Conservation (phyloP, 352 stramenopile species). For the Phytophthora kernoviae region DNA sequence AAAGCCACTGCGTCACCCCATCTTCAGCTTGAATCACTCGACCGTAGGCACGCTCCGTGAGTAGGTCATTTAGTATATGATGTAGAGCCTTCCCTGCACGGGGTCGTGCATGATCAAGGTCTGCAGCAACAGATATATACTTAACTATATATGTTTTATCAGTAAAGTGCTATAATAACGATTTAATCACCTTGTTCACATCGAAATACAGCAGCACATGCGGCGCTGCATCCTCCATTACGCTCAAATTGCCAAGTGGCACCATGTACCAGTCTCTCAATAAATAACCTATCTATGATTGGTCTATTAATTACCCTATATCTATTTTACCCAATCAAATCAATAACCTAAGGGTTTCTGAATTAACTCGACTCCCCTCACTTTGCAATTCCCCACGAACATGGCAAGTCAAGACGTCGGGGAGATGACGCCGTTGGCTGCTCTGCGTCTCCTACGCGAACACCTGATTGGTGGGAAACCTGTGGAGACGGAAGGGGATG, state of each 20-base stretch:
- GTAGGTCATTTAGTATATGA: constrained; percentile 77
- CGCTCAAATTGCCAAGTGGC: constrained; percentile 2
- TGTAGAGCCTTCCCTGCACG: constrained; percentile 74
- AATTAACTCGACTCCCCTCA: not conserved
- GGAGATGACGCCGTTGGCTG: constrained; percentile 31
- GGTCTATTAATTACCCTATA: no score
- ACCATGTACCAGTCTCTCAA: not conserved
- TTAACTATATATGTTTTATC: not conserved
- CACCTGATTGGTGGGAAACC: constrained; percentile 79
- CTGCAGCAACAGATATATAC: constrained; percentile 25
- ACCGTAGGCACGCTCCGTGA: constrained; percentile 63
- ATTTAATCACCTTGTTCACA: constrained; percentile 72
- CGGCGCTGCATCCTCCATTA: constrained; percentile 8
- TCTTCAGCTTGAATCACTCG: constrained; percentile 18
- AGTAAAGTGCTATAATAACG: not conserved
- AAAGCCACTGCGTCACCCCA: constrained; percentile 43
- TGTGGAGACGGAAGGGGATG: constrained; percentile 58
- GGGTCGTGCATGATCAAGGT: constrained; percentile 87
- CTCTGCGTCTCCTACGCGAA: constrained; percentile 57
- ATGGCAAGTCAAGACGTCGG: constrained; percentile 7
- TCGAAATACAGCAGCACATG: constrained; percentile 82
- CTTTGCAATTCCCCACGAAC: not conserved
- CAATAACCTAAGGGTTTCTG: no score
- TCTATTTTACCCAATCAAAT: constrained; percentile 1
- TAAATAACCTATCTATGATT: constrained; percentile 3